These are phyloP conservation scores for Hansenula lynferdii DNA, from an alignment of 1,139 yeast genomes.

Conservation along the genomic window DNA sequence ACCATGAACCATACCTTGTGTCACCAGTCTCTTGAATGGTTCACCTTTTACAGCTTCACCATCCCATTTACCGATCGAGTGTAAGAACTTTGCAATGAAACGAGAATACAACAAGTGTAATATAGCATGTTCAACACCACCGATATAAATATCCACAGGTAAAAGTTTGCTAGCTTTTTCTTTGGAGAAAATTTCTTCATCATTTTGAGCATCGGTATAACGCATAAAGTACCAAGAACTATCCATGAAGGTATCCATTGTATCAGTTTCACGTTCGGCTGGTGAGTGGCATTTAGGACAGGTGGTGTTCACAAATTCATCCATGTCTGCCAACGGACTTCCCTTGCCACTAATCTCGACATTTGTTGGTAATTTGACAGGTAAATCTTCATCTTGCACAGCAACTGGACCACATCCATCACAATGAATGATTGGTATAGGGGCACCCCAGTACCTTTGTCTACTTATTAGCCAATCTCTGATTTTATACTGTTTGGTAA, in stretches of 20 bases:
- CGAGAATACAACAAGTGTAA: constrained; percentile 82
- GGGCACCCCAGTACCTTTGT: constrained; percentile 98
- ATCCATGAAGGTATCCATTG: constrained; percentile 98
- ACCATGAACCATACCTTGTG: constrained; percentile 99
- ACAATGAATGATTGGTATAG: constrained; percentile 92
- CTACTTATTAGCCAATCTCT: constrained; percentile 94
- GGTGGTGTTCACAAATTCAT: constrained; percentile 63
- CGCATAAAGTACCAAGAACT: constrained; percentile 96
- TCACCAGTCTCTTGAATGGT: constrained; percentile 73
- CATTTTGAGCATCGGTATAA: constrained; percentile 70
- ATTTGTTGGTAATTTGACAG: constrained; percentile 70
- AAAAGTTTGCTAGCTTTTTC: constrained; percentile 51
- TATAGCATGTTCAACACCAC: constrained; percentile 97
- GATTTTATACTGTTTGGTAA: constrained; percentile 53
- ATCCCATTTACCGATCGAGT: constrained; percentile 56
- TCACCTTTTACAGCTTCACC: constrained; percentile 56
- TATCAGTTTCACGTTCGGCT: constrained; percentile 90
- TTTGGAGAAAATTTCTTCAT: constrained; percentile 8
- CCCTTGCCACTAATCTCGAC: constrained; percentile 50
- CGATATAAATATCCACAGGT: constrained; percentile 90
- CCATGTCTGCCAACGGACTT: constrained; percentile 64
- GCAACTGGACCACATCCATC: constrained; percentile 81
- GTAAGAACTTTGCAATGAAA: constrained; percentile 76
- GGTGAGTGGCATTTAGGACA: constrained; percentile 79
- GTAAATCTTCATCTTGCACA: constrained; percentile 81